Evolutionary conservation across 768 basidiomycete genomes (phyloP).

Genomic region (Termitomyces sp.): DNA sequence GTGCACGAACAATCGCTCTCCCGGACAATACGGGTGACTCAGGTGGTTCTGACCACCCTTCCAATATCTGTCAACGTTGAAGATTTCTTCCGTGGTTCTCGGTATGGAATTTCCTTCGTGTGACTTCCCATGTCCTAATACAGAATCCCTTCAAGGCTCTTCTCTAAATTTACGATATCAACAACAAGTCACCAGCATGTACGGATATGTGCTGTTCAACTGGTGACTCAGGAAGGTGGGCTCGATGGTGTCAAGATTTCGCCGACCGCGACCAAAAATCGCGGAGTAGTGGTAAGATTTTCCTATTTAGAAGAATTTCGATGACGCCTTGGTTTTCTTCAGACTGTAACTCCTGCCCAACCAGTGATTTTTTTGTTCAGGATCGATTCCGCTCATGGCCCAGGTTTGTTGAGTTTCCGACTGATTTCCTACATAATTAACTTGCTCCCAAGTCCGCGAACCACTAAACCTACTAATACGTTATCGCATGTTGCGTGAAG

Average conservation of each 20-base stretch:
- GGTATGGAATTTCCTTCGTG: slow-evolving; percentile 35
- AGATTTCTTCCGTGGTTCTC: slow-evolving; percentile 87
- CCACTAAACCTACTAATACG: slow-evolving; percentile 57
- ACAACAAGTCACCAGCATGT: slow-evolving; percentile 74
- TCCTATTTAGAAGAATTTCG: neutral
- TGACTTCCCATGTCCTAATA: neutral
- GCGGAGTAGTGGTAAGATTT: slow-evolving; percentile 41
- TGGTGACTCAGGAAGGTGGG: slow-evolving; percentile 40
- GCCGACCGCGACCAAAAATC: slow-evolving; percentile 38
- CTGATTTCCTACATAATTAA: neutral
- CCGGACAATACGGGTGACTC: slow-evolving; percentile 49
- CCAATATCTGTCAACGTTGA: slow-evolving; percentile 93
- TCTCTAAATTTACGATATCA: slow-evolving; percentile 89
- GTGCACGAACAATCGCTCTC: slow-evolving; percentile 40
- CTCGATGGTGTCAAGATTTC: slow-evolving; percentile 47
- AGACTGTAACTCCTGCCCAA: slow-evolving; percentile 75
- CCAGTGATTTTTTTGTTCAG: slow-evolving; percentile 79
- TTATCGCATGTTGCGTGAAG: slow-evolving; percentile 81
- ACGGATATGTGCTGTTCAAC: slow-evolving; percentile 58
- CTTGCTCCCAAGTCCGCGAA: slow-evolving; percentile 43
- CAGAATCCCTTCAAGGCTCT: slow-evolving; percentile 44
- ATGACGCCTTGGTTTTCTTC: slow-evolving; percentile 1
- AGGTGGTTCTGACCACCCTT: slow-evolving; percentile 58
- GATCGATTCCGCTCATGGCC: slow-evolving; percentile 57
- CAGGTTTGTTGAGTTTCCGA: slow-evolving; percentile 36